Percentiles rank a stretch among this genome's conserved stretches.
Evolutionary conservation across 768 basidiomycete species (phyloP).

Genomic region (Suillus alpinus): DNA sequence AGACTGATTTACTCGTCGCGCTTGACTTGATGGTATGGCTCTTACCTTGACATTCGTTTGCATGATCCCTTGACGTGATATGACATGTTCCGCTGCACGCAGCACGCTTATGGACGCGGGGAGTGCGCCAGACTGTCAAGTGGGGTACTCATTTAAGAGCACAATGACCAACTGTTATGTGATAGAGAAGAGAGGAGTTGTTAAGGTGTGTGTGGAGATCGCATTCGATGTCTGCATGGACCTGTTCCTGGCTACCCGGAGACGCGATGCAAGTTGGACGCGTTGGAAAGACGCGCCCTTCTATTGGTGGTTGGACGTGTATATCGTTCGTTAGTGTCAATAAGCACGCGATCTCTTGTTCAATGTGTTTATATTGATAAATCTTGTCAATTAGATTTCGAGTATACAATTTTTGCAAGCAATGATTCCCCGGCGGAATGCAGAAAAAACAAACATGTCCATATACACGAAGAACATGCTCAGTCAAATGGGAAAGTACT

Average conservation of each 20-base stretch:
- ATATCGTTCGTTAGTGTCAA: neutral
- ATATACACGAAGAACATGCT: neutral
- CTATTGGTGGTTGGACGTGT: neutral
- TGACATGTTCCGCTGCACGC: constrained; percentile 5
- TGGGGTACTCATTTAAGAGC: constrained; percentile 63
- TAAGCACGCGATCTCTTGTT: neutral
- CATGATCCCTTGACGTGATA: too few relatives aligned
- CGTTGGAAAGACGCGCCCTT: too few relatives aligned
- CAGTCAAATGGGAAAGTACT: neutral
- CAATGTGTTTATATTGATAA: neutral
- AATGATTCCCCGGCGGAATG: neutral
- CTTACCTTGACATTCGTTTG: neutral
- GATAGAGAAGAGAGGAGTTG: neutral
- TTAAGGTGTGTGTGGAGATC: neutral
- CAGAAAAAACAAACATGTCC: too few relatives aligned
- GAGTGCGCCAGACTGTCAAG: constrained; percentile 84
- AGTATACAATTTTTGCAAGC: too few relatives aligned
- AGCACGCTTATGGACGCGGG: constrained; percentile 75
- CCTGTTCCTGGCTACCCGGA: neutral
- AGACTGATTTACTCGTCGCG: constrained; percentile 88
- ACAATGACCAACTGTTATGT: neutral
- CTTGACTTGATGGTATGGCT: constrained; percentile 85
- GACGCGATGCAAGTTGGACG: too few relatives aligned
- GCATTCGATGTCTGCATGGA: neutral
- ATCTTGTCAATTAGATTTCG: too few relatives aligned